Conservation (phyloP, 2,329 filamentous ascomycete species). For the Diaporthe sp. region DNA sequence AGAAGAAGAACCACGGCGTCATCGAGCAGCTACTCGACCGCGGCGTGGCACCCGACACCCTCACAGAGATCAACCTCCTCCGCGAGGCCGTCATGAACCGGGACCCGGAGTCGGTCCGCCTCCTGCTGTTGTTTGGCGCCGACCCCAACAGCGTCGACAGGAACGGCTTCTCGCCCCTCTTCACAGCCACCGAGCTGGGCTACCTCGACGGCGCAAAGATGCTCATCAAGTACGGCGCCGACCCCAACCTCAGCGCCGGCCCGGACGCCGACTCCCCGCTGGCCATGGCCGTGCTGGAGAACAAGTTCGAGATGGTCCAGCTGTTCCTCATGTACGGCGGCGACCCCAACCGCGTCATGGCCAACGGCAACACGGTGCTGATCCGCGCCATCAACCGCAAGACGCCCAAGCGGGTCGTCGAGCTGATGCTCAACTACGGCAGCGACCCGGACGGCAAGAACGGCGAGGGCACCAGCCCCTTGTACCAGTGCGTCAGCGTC, state of each 20-base stretch:
- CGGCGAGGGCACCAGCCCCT: conserved; percentile 70
- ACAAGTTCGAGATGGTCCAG: conserved; percentile 69
- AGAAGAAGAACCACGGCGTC: conserved; percentile 67
- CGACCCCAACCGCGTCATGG: conserved; percentile 65
- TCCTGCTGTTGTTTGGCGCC: conserved; percentile 69
- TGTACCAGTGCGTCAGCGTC: conserved; percentile 72
- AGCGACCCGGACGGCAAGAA: conserved; percentile 71
- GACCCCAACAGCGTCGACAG: conserved; percentile 66
- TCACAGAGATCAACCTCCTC: conserved; percentile 60
- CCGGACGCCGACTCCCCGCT: conserved; percentile 68
- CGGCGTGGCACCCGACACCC: conserved; percentile 65
- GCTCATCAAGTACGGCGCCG: conserved; percentile 73
- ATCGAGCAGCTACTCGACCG: conserved; percentile 70
- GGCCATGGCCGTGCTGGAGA: conserved; percentile 61
- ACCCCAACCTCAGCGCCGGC: conserved; percentile 49
- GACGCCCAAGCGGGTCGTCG: conserved; percentile 65
- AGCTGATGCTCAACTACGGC: conserved; percentile 71
- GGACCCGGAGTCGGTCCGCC: conserved; percentile 66
- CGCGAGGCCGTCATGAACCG: conserved; percentile 64
- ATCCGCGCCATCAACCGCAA: conserved; percentile 71
- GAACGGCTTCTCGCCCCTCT: conserved; percentile 64
- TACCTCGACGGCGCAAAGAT: conserved; percentile 69
- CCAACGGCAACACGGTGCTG: conserved; percentile 71
- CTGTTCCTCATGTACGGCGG: conserved; percentile 73
- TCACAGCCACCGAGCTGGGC: conserved; percentile 62